phyloP scores from a whole-genome alignment of 2,329 filamentous ascomycete genomes.

The Botrytis paeoniae region DNA sequence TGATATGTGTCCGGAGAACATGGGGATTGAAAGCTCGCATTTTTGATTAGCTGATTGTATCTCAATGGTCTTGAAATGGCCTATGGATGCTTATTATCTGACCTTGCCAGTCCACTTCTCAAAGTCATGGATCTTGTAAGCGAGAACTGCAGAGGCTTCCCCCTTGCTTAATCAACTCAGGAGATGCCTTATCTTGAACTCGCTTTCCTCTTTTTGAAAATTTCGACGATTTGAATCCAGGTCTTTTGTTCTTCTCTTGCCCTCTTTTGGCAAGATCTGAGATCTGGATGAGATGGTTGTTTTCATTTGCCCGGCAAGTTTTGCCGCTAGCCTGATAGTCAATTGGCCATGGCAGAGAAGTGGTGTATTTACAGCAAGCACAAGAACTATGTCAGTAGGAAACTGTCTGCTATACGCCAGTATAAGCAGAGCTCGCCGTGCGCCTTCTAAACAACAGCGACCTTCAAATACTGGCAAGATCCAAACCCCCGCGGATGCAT shows the following conservation, averaged over 20 bases:
- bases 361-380: background rate
- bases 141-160: background rate
- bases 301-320: background rate
- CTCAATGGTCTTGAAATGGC: background rate
- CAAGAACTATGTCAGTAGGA: background rate
- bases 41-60: background rate
- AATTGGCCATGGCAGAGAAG: background rate
- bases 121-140: background rate
- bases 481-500: background rate
- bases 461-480: background rate
- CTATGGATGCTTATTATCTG: background rate
- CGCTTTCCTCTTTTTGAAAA: background rate
- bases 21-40: background rate
- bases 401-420: background rate
- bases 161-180: background rate
- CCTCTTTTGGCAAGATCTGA: background rate
- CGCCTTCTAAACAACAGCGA: background rate
- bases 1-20: background rate
- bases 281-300: background rate
- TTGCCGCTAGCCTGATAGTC: background rate
- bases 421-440: background rate
- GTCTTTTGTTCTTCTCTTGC: background rate
- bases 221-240: background rate
- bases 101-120: background rate
- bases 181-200: background rate